A percentile compares a stretch with the other conserved stretches of the same genome.
phyloP scores from a whole-genome alignment of 2,329 filamentous ascomycete species.

The Xylaria sp. region DNA sequence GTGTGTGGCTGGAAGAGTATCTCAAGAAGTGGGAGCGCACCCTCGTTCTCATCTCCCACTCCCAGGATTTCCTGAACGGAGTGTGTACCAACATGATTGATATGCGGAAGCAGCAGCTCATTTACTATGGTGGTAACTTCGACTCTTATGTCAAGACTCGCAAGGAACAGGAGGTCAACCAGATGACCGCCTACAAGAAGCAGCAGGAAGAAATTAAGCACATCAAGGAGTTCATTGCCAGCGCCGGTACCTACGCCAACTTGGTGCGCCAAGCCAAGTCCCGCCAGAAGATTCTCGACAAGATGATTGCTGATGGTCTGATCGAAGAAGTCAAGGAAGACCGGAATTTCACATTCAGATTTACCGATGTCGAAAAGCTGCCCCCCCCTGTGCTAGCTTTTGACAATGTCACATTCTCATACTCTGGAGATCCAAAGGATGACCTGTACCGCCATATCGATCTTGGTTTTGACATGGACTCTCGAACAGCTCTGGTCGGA shows the following conservation, averaged over 20 bases:
- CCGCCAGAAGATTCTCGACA: slow-evolving; percentile 99
- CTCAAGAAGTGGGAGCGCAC: slow-evolving; percentile 99
- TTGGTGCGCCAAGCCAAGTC: slow-evolving; percentile 99
- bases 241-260: slow-evolving; percentile 99
- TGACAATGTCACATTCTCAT: slow-evolving; percentile 97
- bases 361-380: slow-evolving; percentile 99
- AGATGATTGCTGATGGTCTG: slow-evolving; percentile 99
- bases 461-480: slow-evolving; percentile 99
- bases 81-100: slow-evolving; percentile 99
- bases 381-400: slow-evolving; percentile 96
- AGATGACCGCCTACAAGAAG: slow-evolving; percentile 99
- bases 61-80: slow-evolving; percentile 98
- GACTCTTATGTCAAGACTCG: slow-evolving; percentile 97
- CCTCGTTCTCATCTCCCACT: slow-evolving; percentile 95
- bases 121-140: slow-evolving; percentile 99
- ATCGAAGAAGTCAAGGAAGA: slow-evolving; percentile 90
- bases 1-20: slow-evolving; percentile 99
- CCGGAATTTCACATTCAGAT: slow-evolving; percentile 95
- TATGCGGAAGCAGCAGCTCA: slow-evolving; percentile 87
- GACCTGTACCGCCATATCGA: slow-evolving; percentile 97
- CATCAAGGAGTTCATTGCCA: slow-evolving; percentile 99
- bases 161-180: slow-evolving; percentile 93
- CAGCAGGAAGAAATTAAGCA: slow-evolving; percentile 99
- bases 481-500: slow-evolving; percentile 93
- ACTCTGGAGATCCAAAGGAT: slow-evolving; percentile 88